Percentiles rank a stretch among this genome's conserved stretches.
phyloP scores from a whole-genome alignment of 352 stramenopile genomes.

The Phytopythium mirpurense region DNA sequence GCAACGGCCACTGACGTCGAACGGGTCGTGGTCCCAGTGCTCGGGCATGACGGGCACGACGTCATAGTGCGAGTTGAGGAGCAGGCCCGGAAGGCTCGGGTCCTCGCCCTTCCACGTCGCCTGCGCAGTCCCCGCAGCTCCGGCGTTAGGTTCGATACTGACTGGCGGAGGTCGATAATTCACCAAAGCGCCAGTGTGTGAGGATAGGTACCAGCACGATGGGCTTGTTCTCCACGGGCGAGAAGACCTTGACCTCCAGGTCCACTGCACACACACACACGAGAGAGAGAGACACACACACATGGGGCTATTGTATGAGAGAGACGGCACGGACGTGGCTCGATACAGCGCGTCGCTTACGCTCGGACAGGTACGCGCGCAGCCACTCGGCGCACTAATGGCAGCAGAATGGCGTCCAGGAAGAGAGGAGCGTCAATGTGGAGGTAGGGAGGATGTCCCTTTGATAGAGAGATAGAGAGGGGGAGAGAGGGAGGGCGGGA shows the following conservation, averaged over 20 bases:
- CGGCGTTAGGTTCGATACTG: too few relatives aligned
- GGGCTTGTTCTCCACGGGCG: constrained; percentile 66
- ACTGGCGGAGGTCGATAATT: too few relatives aligned
- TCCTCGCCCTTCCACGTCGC: constrained; percentile 83
- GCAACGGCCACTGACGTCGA: too few relatives aligned
- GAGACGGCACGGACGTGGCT: background rate
- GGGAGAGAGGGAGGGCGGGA: too few relatives aligned
- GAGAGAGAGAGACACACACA: background rate
- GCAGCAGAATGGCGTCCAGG: background rate
- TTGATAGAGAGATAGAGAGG: too few relatives aligned
- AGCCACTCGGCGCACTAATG: constrained; percentile 61
- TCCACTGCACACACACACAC: constrained; percentile 16
- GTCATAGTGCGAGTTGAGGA: constrained; percentile 97
- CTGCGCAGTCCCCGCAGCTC: constrained; percentile 17
- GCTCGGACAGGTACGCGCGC: constrained; percentile 34
- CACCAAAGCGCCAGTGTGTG: too few relatives aligned
- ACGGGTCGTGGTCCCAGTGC: constrained; percentile 90
- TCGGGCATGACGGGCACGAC: constrained; percentile 89
- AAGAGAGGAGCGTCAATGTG: too few relatives aligned
- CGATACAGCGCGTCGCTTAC: too few relatives aligned
- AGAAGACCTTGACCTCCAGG: constrained; percentile 43
- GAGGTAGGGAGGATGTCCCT: too few relatives aligned
- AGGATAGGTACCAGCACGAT: constrained; percentile 79
- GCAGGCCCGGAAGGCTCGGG: constrained; percentile 72
- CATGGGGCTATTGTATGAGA: background rate